These are phyloP conservation scores for Novymonas esmeraldas DNA, from an alignment of 208 protist genomes.

Conservation along the genomic window DNA sequence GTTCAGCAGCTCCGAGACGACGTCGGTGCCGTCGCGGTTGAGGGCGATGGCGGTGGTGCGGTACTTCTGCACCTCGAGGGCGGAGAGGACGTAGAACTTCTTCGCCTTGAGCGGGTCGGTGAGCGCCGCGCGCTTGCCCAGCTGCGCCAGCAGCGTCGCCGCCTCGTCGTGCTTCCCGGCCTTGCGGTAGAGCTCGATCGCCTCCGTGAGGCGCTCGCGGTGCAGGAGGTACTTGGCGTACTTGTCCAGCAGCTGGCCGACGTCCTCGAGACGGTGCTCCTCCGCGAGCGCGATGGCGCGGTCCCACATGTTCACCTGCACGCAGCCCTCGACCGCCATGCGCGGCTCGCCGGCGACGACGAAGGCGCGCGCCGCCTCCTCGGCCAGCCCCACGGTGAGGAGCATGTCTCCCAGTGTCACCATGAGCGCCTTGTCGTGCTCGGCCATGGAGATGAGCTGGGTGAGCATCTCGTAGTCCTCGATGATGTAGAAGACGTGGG, in stretches of 20 bases:
- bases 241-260: constrained; percentile 87
- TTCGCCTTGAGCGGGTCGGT: constrained; percentile 92
- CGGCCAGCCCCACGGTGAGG: constrained; percentile 89
- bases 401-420: constrained; percentile 90
- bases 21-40: constrained; percentile 59
- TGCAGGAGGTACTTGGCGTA: constrained; percentile 92
- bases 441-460: constrained; percentile 84
- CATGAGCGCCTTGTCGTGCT: constrained; percentile 92
- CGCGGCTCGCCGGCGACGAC: constrained; percentile 87
- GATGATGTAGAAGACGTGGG: constrained; percentile 89
- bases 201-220: constrained; percentile 88
- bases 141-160: constrained; percentile 92
- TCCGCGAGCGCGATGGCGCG: constrained; percentile 91
- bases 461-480: constrained; percentile 94
- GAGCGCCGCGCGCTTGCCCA: constrained; percentile 71
- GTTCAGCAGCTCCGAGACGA: constrained; percentile 76
- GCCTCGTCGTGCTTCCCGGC: constrained; percentile 93
- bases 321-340: constrained; percentile 94
- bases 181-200: constrained; percentile 97
- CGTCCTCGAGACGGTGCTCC: constrained; percentile 79
- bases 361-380: constrained; percentile 90
- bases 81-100: constrained; percentile 96
- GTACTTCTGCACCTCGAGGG: constrained; percentile 94
- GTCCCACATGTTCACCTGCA: constrained; percentile 95
- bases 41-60: constrained; percentile 72